Evolutionary conservation across 2,329 filamentous ascomycete genomes (phyloP), one percentile per base, ranked within the genome.

Genomic region (Zymoseptoria passerinii): DNA sequence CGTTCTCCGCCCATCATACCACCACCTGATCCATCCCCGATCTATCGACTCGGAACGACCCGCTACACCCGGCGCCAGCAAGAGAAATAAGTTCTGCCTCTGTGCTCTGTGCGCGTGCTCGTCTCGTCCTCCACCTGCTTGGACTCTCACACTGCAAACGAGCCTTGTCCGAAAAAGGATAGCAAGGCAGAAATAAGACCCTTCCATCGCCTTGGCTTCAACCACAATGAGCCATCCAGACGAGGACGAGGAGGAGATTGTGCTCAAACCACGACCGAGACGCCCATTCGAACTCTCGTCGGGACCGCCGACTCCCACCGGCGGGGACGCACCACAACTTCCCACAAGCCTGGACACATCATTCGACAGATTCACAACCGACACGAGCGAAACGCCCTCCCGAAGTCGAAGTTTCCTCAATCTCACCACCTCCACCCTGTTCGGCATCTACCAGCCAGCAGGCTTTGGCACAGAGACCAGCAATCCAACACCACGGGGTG

Each of bases 351-450:
- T 53, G 44, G 59, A 35, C 57, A 59, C 52, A 27, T 57, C 58
- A 54, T 58, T 60, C 40, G 13, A 58, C 27, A 54, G 60, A 48
- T 50, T 62, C 29, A 52, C 58, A 19, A 28, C 52, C 56, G 5
- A 69, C 28, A 67, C 66, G 19, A 59, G 58, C 19, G 56, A 78
- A 84, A 64, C 86, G 1, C 70, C 71, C 50, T 66, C 82, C 69
- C 84, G 89, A 59, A 88, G 86, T 23, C 84, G 87, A 64, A 96
- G 90, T 8, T 83, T 90, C 58, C 78, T 91, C 69, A 95, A 96
- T 71, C 81, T 99, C 60, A 96, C 90, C 3, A 87, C 89, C 8
- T 92, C 90, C 1, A 96, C 94, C 0, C 82, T 99, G 4, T 89
- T 88, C 66, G 92, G 94, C 56, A 99, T 99, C 68, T 99, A 95